Evolutionary conservation across 2,329 filamentous ascomycete genomes (phyloP), one percentile per base, ranked within the genome.

Genomic region (Xylariaceae sp.): DNA sequence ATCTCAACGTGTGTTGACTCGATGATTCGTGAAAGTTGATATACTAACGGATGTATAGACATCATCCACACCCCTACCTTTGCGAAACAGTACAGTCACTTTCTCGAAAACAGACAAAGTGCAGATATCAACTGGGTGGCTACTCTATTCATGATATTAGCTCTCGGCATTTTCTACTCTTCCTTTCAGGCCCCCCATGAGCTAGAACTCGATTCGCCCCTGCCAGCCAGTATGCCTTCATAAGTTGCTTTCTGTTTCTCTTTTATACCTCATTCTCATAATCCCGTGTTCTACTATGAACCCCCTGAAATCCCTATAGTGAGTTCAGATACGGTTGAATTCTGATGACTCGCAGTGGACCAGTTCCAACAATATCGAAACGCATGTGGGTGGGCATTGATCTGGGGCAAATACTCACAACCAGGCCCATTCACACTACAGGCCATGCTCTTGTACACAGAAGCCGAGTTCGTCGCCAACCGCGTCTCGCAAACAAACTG

Each of bases 61-160:
- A 75, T 81, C 6, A 67, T 84, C 30, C 83, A 85, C 62, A 75
- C 76, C 10, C 82, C 82, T 15, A 79, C 76, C 0, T 84, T 83
- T 57, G 73, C 76, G 13, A 78, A 73, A 65, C 70, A 82, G 74
- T 83, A 84, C 59, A 73, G 72, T 50, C 72, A 71, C 23, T 84
- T 84, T 64, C 81, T 80, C 73, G 68, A 74, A 64, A 71, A 81
- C 56, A 77, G 77, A 0, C 62, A 70, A 6, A 65, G 59, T 0
- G 67, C 69, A 0, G 73, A 77, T 0, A 59, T 79, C 1, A 74
- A 78, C 45, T 84, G 79, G 78, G 69, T 84, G 55, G 79, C 78
- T 1, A 73, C 80, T 11, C 71, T 84, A 6, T 83, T 77, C 68
- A 80, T 79, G 74, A 69, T 78, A 56, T 72, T 77, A 44, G 72